Base-by-base conservation (phyloP, 257 asterid species). In the Phtheirospermum japonicum region DNA sequence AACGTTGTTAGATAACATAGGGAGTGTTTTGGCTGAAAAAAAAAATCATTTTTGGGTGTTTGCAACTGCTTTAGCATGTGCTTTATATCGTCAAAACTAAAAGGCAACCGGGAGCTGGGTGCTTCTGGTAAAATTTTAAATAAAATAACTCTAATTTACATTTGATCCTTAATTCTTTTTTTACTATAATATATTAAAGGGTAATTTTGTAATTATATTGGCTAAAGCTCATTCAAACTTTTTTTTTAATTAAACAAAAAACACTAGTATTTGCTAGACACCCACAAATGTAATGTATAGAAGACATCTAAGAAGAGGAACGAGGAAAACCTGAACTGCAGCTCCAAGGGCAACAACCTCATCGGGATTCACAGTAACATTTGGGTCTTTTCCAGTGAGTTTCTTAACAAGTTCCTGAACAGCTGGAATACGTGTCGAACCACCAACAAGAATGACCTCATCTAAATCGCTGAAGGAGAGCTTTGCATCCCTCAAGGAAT, bases 271-370 rank as follows among this genome's bases (percentile, higher is more conserved):
- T 3, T 1, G 28, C 28, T 23, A 23, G 28, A 23, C 28, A 23
- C 28, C 28, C 20, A 45, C 4, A 32, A n/a, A 36, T 20, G 30
- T 51, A 51, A 51, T 10, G 32, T 11, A 9, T 36, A 43, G 52
- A 54, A 36, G 18, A 60, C 16, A 66, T 5, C 49, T 8, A 50
- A 12, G 6, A 18, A 16, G 18, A 42, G 63, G 62, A 60, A 14
- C 10, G 4, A 9, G 12, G 12, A 71, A 46, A 55, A 82, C 96
- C 96, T 88, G 96, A 68, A 88, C 96, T n/a, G 96, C 96, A 63
- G 96, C 96, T 70, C 96, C 96, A 49, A 88, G 95, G 64, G 96
- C 96, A 75, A 88, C 96, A 32, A 88, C 96, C 78, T 88, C 96
- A 73, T 88, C 96, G 6, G 96, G 96, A 64, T 88, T 88, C 28